Evolutionary conservation across 345 rosid species (phyloP).

Genomic region (Garcia nutans): DNA sequence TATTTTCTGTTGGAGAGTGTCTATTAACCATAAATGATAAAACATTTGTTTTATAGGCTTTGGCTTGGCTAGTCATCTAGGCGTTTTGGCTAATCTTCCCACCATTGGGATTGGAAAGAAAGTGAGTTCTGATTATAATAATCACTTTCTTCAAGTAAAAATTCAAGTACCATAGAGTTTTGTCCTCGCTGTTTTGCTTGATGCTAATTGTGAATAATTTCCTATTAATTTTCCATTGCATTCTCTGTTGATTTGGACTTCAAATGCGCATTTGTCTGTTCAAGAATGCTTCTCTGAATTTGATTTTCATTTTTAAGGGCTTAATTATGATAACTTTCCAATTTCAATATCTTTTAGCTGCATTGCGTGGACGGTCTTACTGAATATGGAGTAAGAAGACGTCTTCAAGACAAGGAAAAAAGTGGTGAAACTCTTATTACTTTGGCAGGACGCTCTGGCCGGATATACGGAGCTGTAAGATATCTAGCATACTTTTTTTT

Average conservation of each 20-base stretch:
- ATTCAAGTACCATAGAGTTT: background rate
- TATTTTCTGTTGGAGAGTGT: background rate
- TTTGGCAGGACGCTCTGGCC: slow-evolving; percentile 73
- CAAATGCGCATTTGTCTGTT: background rate
- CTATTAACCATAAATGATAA: background rate
- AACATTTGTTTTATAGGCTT: slow-evolving; percentile 52
- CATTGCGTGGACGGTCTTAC: slow-evolving; percentile 88
- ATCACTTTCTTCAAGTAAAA: background rate
- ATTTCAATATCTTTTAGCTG: slow-evolving; percentile 47
- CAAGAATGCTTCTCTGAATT: background rate
- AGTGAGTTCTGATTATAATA: slow-evolving; percentile 33
- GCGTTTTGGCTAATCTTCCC: slow-evolving; percentile 76
- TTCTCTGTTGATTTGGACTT: background rate
- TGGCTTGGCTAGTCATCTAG: slow-evolving; percentile 87
- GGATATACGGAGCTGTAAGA: slow-evolving; percentile 73
- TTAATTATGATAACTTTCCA: slow-evolving; percentile 16
- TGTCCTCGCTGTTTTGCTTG: background rate
- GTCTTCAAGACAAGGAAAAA: slow-evolving; percentile 51
- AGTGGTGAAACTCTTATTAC: slow-evolving; percentile 38
- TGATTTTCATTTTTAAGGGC: background rate
- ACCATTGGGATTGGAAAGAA: slow-evolving; percentile 85
- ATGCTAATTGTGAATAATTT: background rate
- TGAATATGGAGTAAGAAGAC: slow-evolving; percentile 51
- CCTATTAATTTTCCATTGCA: background rate
- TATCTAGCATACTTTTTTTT: slow-evolving; percentile 17